A percentile compares a stretch with the other conserved stretches of the same genome.
These are phyloP conservation scores for Penicillium lividum DNA, from an alignment of 495 filamentous ascomycete species.

Conservation along the genomic window DNA sequence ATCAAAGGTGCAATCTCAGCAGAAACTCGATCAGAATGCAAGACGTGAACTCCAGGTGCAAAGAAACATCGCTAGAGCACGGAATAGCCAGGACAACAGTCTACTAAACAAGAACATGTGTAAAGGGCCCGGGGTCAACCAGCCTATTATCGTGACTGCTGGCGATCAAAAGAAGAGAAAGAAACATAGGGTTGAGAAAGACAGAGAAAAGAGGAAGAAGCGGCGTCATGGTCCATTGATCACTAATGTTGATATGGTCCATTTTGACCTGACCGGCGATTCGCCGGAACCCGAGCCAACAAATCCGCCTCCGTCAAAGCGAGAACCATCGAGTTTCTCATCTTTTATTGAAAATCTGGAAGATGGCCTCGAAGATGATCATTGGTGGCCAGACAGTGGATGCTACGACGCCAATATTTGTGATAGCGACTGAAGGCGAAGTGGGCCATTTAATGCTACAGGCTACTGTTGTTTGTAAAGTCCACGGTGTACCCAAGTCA, in stretches of 20 bases:
- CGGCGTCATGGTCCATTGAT: neutral
- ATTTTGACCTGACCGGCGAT: slow-evolving; percentile 3
- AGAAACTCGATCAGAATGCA: neutral
- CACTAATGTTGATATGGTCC: slow-evolving; percentile 10
- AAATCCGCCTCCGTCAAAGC: neutral
- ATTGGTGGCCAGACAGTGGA: slow-evolving; percentile 48
- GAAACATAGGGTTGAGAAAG: neutral
- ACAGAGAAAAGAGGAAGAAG: slow-evolving; percentile 9
- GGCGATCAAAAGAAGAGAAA: slow-evolving; percentile 11
- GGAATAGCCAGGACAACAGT: slow-evolving; percentile 20
- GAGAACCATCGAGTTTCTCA: neutral
- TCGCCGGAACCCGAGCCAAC: slow-evolving; percentile 1
- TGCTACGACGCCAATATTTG: slow-evolving; percentile 35
- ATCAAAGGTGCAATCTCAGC: slow-evolving; percentile 11
- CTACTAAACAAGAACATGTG: neutral
- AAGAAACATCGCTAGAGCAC: slow-evolving; percentile 17
- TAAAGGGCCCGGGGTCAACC: neutral
- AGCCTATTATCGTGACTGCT: neutral
- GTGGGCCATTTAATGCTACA: neutral
- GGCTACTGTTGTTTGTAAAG: too few species aligned
- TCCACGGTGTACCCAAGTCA: too few species aligned
- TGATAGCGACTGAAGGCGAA: slow-evolving; percentile 3
- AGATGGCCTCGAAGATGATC: slow-evolving; percentile 40
- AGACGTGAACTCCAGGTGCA: neutral
- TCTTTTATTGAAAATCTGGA: slow-evolving; percentile 4